Base-by-base conservation (phyloP, 2,329 filamentous ascomycete species). In the Neophaeococcomyces aloes region DNA sequence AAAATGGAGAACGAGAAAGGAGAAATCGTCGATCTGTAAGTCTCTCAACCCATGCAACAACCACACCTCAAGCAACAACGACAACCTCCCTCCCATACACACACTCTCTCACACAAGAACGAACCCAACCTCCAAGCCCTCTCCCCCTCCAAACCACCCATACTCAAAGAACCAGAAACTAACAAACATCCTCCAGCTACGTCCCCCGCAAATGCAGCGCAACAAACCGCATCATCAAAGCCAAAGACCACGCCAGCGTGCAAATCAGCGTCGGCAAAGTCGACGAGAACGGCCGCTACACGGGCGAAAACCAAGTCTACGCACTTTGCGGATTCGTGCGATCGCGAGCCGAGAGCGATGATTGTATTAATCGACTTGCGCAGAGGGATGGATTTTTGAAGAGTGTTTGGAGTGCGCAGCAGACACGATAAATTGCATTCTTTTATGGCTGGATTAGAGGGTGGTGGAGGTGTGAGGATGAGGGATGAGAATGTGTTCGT, bases 1-100 rank as follows among this genome's bases (percentile, higher is more conserved):
- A 88, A 78, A 74, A 98, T 96, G 91, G 91, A 98, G 81, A 98
- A 98, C 87, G 91, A 96, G 78, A 87, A 87, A 76, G 89, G 89
- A 76, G 87, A 96, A 74, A 88, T 95, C 75, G 91, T 96, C 71
- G 89, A 96, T 76, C 87, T 94, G 86, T 94, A 81, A 72, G 53
- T 31, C 21, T 18, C 21, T 42, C 21, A 14, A 25, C 35, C n/a
- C 21, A n/a, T n/a, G n/a, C n/a, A n/a, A n/a, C n/a, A 25, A 27
- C 21, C 35, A n/a, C 35, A 38, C 8, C 8, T 5, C 30, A 33
- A 33, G 30, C 30, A 7, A 18, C 7, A 14, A 13, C 15, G 27
- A 11, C 23, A 14, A 14, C 17, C 14, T 23, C 18, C 15, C 17
- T 34, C 32, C 23, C 29, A 3, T 30, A 15, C 15, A 5, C 17